These are phyloP conservation scores for Globisporangium echinulatum DNA, from an alignment of 352 stramenopile species.

Conservation along the genomic window DNA sequence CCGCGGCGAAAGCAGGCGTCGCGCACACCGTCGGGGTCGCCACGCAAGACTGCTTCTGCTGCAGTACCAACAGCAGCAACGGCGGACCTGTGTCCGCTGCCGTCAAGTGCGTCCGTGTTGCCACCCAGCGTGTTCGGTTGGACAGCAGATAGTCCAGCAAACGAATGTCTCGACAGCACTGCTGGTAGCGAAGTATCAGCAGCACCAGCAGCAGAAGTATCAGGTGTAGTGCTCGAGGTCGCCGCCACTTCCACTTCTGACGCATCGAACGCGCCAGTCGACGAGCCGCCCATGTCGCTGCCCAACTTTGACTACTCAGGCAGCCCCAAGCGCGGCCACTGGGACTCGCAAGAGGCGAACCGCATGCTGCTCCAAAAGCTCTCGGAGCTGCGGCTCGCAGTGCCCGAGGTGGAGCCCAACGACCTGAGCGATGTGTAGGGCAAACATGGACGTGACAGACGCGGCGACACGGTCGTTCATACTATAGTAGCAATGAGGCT, in stretches of 20 bases:
- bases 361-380: constrained; percentile 16
- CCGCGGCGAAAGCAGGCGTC: constrained; percentile 6
- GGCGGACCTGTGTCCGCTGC: too few species aligned
- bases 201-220: background rate
- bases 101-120: too few species aligned
- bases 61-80: background rate
- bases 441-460: too few species aligned
- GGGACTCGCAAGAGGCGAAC: constrained; percentile 17
- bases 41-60: background rate
- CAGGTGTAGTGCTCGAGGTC: too few species aligned
- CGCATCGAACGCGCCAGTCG: background rate
- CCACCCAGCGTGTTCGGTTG: too few species aligned
- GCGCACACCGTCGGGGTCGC: background rate
- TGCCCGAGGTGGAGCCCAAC: constrained; percentile 3
- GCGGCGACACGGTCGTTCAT: too few species aligned
- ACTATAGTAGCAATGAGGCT: too few species aligned
- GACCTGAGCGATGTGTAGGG: constrained; percentile 2
- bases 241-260: background rate
- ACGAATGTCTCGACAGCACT: too few species aligned
- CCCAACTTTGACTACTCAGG: constrained; percentile 15
- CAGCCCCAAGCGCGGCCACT: constrained; percentile 11
- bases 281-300: background rate
- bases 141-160: too few species aligned
- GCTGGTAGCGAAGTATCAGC: background rate
- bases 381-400: constrained; percentile 13